phyloP scores from a whole-genome alignment of 2,329 filamentous ascomycete genomes.

The Colletotrichum cordylinicola region DNA sequence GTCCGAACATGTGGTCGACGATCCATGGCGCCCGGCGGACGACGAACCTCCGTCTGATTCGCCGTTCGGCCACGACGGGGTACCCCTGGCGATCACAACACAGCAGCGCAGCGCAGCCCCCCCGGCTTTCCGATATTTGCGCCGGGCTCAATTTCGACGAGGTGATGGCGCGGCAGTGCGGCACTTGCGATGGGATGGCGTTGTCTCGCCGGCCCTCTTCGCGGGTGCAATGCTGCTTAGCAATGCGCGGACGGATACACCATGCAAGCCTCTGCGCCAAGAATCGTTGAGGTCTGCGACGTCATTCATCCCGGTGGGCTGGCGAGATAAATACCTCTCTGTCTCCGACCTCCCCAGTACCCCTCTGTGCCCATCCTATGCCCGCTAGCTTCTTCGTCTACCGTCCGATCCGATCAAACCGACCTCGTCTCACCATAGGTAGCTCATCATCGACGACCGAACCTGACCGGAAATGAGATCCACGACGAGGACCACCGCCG shows the following conservation, averaged over 20 bases:
- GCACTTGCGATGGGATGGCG: not conserved
- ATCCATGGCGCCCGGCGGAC: not conserved
- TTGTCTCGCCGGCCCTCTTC: not conserved
- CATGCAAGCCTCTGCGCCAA: not conserved
- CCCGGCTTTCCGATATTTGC: not conserved
- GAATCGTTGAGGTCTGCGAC: not conserved
- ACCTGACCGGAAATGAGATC: not conserved
- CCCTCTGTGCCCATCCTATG: not conserved
- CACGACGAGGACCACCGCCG: not conserved
- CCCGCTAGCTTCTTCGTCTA: not conserved
- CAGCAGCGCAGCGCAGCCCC: not conserved
- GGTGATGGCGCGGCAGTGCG: not conserved
- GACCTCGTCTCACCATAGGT: not conserved
- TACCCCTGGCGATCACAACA: conserved; percentile 1
- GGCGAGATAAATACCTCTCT: conserved; percentile 10
- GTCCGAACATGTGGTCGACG: not conserved
- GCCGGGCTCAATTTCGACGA: not conserved
- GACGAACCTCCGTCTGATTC: not conserved
- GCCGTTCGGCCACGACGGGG: not conserved
- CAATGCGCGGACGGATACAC: not conserved
- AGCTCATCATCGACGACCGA: not conserved
- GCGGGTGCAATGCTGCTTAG: not conserved
- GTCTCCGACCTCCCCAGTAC: not conserved
- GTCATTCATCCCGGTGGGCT: not conserved
- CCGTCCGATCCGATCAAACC: not conserved